These are phyloP conservation scores for Podospora pseudoanserina DNA, from an alignment of 495 filamentous ascomycete species.

Conservation along the genomic window DNA sequence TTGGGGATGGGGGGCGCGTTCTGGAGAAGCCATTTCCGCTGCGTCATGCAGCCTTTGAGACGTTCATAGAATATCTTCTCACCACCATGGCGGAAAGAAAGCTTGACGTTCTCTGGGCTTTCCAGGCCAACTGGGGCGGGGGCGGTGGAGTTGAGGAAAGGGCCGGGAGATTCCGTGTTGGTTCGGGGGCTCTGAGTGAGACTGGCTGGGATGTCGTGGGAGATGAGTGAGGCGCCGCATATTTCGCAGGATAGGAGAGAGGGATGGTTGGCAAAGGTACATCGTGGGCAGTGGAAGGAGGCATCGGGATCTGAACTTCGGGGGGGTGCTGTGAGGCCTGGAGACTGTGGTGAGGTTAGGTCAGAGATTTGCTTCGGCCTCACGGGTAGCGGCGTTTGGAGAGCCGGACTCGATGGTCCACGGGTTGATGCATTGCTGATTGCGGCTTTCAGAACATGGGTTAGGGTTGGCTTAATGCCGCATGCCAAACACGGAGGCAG, in stretches of 20 bases:
- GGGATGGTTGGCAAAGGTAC: conserved; percentile 92
- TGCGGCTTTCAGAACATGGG: conserved; percentile 77
- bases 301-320: conserved; percentile 32
- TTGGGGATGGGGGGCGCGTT: conserved; percentile 86
- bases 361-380: conserved; percentile 25
- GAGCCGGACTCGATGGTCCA: conserved; percentile 29
- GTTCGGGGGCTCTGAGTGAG: conserved; percentile 44
- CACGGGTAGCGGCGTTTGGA: conserved; percentile 31
- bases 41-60: conserved; percentile 78
- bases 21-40: conserved; percentile 94
- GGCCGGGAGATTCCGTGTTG: conserved; percentile 70
- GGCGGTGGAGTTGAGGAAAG: conserved; percentile 46
- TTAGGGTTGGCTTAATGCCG: conserved; percentile 85
- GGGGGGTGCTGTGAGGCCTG: conserved; percentile 1
- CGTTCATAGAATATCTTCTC: conserved; percentile 88
- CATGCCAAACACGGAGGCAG: conserved; percentile 87
- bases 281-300: conserved; percentile 73
- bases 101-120: conserved; percentile 71
- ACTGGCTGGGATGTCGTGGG: conserved; percentile 48
- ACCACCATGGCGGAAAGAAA: conserved; percentile 87
- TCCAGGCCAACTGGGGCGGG: conserved; percentile 45
- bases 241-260: conserved; percentile 85
- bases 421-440: conserved; percentile 63
- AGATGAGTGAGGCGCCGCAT: conserved; percentile 73
- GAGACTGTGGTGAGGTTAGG: conserved; percentile 11